Conservation (phyloP, 805 yeast genomes). For the Millerozyma acaciae region DNA sequence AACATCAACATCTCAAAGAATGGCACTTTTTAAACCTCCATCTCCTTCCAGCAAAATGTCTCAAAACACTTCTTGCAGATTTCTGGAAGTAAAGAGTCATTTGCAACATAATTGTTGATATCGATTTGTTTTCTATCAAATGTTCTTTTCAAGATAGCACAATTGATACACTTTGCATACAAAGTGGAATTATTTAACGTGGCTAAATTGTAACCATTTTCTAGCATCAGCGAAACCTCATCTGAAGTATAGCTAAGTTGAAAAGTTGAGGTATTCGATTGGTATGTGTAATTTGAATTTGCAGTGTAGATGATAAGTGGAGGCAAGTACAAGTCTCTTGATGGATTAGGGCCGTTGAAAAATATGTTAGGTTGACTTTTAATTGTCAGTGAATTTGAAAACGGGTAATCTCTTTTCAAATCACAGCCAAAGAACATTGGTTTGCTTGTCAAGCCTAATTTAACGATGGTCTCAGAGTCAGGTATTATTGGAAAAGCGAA, state of each 20-base stretch:
- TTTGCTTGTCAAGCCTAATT: conserved; percentile 13
- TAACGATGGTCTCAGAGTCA: conserved; percentile 17
- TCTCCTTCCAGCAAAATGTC: conserved; percentile 16
- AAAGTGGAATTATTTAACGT: conserved; percentile 40
- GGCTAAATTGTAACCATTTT: conserved; percentile 52
- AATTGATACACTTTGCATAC: conserved; percentile 50
- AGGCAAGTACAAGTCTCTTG: conserved; percentile 30
- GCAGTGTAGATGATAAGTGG: conserved; percentile 54
- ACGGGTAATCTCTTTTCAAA: conserved; percentile 26
- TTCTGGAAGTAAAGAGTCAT: conserved; percentile 10
- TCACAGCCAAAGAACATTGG: conserved; percentile 46
- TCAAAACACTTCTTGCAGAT: conserved; percentile 16
- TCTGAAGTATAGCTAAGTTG: conserved; percentile 44
- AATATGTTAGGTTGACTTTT: background rate
- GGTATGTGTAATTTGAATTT: conserved; percentile 38
- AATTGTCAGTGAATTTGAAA: conserved; percentile 4
- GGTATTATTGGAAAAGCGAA: conserved; percentile 38
- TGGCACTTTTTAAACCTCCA: no score
- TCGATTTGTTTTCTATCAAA: conserved; percentile 33
- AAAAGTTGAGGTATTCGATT: conserved; percentile 58
- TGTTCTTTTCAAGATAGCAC: conserved; percentile 52
- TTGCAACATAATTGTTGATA: conserved; percentile 2
- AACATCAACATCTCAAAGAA: no score
- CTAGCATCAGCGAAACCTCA: conserved; percentile 44
- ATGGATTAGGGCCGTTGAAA: background rate